Base-by-base conservation (phyloP, 2,329 filamentous ascomycete species). In the Stagonosporopsis chrysanthemi region DNA sequence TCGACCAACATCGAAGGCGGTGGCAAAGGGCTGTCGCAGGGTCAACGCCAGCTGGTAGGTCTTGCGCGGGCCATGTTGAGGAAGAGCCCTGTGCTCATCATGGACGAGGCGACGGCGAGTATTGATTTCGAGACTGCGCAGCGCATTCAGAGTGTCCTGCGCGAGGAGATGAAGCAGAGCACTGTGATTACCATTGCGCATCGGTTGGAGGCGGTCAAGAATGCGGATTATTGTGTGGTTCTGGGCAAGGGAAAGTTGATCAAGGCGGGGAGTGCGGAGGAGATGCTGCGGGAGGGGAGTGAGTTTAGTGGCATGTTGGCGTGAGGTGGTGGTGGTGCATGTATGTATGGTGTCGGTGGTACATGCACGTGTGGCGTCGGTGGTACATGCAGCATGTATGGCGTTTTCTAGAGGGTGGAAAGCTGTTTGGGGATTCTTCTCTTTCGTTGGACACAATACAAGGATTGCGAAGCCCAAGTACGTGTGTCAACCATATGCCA, bases 171-270 rank as follows among this genome's bases (percentile, higher is more conserved):
- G 79, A 77, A 72, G 45, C 79, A 80, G 56, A 84, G 82, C 59
- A 89, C 87, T 0, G 86, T 89, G 14, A 82, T 89, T 53, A 87
- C 84, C 0, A 86, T 89, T 73, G 87, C 86, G 19, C 87, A 89
- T 79, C 80, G 87, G 1, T 73, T 87, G 6, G 84, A 87, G 67
- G 86, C 87, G 41, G 86, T 89, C 4, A 81, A 79, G 64, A 81
- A 83, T 62, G 85, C 84, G 2, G 82, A 86, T 52, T 84, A 80
- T 56, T 84, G 81, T 56, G 74, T 86, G 41, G 81, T 84, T 31
- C 64, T 86, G 45, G 82, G 82, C 1, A 80, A 82, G 58, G 84
- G 84, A 0, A 78, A 72, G 58, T 72, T 86, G 6, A 57, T 80
- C 15, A 75, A 75, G 62, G 65, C 63, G 2, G 75, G 75, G 1